Evolutionary conservation across 345 rosid genomes (phyloP).

Genomic region (Firmiana major): DNA sequence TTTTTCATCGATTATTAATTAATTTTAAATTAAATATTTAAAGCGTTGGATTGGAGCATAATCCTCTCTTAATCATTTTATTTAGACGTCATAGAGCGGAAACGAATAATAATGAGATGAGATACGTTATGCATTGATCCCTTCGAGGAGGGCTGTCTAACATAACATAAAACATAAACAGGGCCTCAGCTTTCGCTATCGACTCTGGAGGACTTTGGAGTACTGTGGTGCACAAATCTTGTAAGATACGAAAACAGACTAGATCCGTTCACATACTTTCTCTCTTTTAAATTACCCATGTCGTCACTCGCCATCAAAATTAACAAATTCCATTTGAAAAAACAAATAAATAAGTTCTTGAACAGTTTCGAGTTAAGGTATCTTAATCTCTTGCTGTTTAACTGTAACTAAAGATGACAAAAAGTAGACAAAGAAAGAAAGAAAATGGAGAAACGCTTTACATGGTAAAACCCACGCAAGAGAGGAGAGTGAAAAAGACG

Average conservation of each 20-base stretch:
- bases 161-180: background rate
- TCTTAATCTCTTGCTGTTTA: background rate
- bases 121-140: conserved; percentile 10
- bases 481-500: background rate
- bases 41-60: no score
- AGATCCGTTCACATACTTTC: conserved; percentile 15
- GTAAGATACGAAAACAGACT: conserved; percentile 40
- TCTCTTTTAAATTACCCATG: conserved; percentile 10
- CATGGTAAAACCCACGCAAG: background rate
- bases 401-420: background rate
- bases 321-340: background rate
- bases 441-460: background rate
- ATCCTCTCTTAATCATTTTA: no score
- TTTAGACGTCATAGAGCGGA: no score
- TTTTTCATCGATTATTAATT: no score
- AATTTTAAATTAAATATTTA: no score
- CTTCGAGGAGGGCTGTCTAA: conserved; percentile 27
- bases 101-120: background rate
- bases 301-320: conserved; percentile 12
- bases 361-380: background rate
- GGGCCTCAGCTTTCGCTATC: background rate
- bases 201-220: background rate
- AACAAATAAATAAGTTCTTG: background rate
- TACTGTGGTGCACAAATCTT: conserved; percentile 23
- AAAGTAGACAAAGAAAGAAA: background rate